Evolutionary conservation across 371 early-diverging fungal species (phyloP), one percentile per base, ranked within the genome.

Genomic region (Lichtheimia ornata): DNA sequence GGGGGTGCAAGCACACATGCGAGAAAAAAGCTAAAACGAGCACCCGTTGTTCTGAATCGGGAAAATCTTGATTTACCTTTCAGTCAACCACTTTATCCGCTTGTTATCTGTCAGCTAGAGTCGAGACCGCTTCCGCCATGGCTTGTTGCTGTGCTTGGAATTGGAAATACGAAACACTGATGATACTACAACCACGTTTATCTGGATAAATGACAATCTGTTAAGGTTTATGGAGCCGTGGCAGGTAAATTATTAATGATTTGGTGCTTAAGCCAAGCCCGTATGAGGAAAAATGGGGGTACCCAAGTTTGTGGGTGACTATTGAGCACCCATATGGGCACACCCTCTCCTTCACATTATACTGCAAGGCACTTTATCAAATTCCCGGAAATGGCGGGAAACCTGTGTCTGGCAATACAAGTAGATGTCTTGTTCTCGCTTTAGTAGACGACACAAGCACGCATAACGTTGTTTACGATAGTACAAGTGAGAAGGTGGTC

Each of bases 381-480:
- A 22, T 22, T 18, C 47, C 47, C 22, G 47, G 18, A 47, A 47
- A 47, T 47, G 47, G 47, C 47, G 47, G 47, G 47, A 47, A 47
- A 47, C n/a, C 11, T 47, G 47, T 47, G 11, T 47, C 47, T 47
- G 47, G 22, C 9, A 47, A 47, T 4, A 45, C n/a, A 9, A 47
- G 47, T 35, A 35, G 35, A 35, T 35, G 35, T 11, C 35, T 35
- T 35, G 35, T 35, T 35, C 7, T 28, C 28, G 7, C 28, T 28
- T 4, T 9, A 35, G 11, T 22, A 22, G 22, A 22, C 22, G n/a
- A 35, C 35, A 35, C 35, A 6, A 35, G 11, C 11, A 6, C 35
- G 9, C 11, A 35, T 9, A 9, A 11, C 11, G 9, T 35, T 9
- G 9, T 35, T 9, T 11, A 35, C 35, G 35, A 35, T 35, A 4